Percentiles rank a stretch among this genome's conserved stretches.
phyloP scores from a whole-genome alignment of 164 flowering plant species.

The Chimonanthus salicifolius region DNA sequence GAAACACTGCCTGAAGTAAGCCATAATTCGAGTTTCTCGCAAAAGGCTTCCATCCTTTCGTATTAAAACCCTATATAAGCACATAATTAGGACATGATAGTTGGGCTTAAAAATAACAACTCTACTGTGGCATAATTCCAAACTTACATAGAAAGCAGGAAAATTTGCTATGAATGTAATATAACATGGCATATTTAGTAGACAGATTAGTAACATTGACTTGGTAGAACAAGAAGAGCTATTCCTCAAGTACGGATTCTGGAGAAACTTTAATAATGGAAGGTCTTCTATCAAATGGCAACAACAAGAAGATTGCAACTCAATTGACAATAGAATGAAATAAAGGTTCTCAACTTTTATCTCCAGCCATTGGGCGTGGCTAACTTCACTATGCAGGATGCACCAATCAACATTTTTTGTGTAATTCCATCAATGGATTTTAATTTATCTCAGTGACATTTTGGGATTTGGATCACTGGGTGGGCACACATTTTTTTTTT shows the following conservation, averaged over 20 bases:
- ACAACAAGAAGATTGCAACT: not conserved
- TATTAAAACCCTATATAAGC: constrained; percentile 47
- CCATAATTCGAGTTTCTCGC: constrained; percentile 63
- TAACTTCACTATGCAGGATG: not conserved
- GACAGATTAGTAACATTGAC: not conserved
- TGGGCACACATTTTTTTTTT: too few relatives aligned
- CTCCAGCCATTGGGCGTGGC: not conserved
- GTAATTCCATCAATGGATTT: not conserved
- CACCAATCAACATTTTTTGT: not conserved
- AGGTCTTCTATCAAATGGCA: not conserved
- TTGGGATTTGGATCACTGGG: too few relatives aligned
- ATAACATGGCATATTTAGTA: not conserved
- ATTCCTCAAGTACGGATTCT: not conserved
- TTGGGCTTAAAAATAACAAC: not conserved
- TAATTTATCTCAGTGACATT: not conserved
- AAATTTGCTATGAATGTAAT: not conserved
- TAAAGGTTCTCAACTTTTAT: not conserved
- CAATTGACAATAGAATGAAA: not conserved
- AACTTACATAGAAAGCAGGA: not conserved
- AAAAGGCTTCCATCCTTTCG: constrained; percentile 65
- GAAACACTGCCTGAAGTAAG: constrained; percentile 88
- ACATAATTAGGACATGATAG: not conserved
- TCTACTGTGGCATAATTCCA: not conserved
- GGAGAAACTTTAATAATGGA: not conserved
- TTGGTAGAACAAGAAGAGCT: not conserved